These are phyloP conservation scores for Dictyostelium brefeldianum DNA, from an alignment of 78 protist species.

Conservation along the genomic window DNA sequence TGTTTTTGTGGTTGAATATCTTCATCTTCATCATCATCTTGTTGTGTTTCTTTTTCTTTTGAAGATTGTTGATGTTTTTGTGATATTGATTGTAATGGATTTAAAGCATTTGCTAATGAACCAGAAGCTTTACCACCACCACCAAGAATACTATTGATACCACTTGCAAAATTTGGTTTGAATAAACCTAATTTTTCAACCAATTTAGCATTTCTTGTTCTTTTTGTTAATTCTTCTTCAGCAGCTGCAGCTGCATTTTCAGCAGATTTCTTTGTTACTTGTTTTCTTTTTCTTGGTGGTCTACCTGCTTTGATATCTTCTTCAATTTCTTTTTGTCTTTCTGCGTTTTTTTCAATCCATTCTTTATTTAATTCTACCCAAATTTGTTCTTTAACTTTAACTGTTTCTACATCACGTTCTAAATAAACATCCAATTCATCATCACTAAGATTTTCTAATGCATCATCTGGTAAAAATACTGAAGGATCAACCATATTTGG, in stretches of 20 bases:
- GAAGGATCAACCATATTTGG: conserved; percentile 18
- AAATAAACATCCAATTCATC: conserved; percentile 52
- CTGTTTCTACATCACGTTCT: conserved; percentile 37
- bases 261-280: background rate
- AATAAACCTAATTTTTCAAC: conserved; percentile 37
- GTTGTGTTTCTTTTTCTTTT: conserved; percentile 13
- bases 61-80: background rate
- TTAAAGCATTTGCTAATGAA: too few species aligned
- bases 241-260: conserved; percentile 33
- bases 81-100: background rate
- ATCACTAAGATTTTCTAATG: conserved; percentile 1
- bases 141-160: background rate
- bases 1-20: background rate
- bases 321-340: conserved; percentile 46
- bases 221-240: conserved; percentile 20
- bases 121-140: background rate
- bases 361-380: conserved; percentile 63
- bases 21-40: conserved; percentile 44
- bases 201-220: conserved; percentile 39
- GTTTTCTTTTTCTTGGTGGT: conserved; percentile 63
- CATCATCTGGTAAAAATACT: conserved; percentile 50
- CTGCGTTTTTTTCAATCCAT: conserved; percentile 46
- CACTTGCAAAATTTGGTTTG: background rate
- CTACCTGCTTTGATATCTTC: conserved; percentile 50
- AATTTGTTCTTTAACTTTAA: conserved; percentile 35